Base-by-base conservation (phyloP, 441 rosid genomes). In the Dalechampia spathulata region DNA sequence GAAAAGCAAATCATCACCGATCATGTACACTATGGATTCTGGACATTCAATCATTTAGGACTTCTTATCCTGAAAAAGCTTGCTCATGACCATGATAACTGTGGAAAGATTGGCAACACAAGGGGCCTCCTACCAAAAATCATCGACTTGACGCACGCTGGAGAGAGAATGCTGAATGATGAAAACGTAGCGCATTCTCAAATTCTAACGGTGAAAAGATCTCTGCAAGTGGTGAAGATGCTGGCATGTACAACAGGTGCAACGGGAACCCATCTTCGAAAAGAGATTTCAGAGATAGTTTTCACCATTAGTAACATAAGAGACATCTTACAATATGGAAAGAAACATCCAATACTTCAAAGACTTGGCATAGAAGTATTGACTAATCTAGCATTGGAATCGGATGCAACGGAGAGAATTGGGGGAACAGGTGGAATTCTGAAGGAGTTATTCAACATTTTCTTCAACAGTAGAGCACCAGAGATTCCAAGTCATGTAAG, bases 101-200 rank as follows among this genome's bases (percentile, higher is more conserved):
- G 99, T 30, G 94, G 96, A 14, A 92, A 89, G 75, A 87, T 92
- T 10, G 99, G 96, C 15, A 92, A 86, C 60, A 83, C 96, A 12
- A 81, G 92, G 64, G 99, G 94, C 14, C 94, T 92, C 30, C 74
- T 92, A 0, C 94, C 96, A 0, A 89, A 89, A 62, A 80, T 92
- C 59, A 75, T 89, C 60, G 96, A 89, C 57, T 85, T 89, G 53
- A 77, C 81, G 7, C 94, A 84, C 36, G 76, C 76, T 0, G 90
- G 69, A 16, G 87, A 77, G 62, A 62, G 60, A 53, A 48, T 78
- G 57, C 55, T 83, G 72, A 86, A 68, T 61, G 81, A 86, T 58
- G 75, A 73, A 34, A 61, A 69, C 47, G 69, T 61, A 28, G 60
- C 85, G 36, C 49, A 64, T 26, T 79, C 90, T n/a, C 94, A 74